Percentiles rank a stretch among this genome's conserved stretches.
phyloP scores from a whole-genome alignment of 352 stramenopile genomes.

The Thalassiosira livingstoniorum region DNA sequence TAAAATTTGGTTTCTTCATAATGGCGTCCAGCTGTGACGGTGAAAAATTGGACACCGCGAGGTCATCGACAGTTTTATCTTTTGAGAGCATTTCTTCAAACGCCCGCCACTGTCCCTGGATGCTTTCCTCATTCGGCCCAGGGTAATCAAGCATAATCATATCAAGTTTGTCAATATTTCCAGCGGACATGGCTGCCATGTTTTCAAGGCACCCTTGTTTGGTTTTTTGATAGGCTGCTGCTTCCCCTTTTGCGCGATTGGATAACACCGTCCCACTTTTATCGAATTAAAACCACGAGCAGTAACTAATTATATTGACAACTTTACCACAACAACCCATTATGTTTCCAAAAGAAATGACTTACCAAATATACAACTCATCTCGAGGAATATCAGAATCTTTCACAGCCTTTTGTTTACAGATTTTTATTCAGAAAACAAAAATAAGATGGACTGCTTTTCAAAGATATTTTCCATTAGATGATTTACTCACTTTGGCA shows the following conservation, averaged over 20 bases:
- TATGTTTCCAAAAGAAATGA: no score
- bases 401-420: slow-evolving; percentile 63
- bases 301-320: no score
- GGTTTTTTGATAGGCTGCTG: slow-evolving; percentile 67
- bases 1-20: slow-evolving; percentile 47
- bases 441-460: no score
- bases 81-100: slow-evolving; percentile 77
- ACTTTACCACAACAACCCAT: no score
- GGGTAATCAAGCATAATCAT: slow-evolving; percentile 86
- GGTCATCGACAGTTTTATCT: slow-evolving; percentile 62
- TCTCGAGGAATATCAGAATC: slow-evolving; percentile 67
- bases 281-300: no score
- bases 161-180: slow-evolving; percentile 79
- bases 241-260: slow-evolving; percentile 72
- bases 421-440: no score
- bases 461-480: no score
- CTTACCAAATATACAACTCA: slow-evolving; percentile 56
- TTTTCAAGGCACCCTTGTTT: slow-evolving; percentile 77
- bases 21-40: slow-evolving; percentile 75
- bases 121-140: slow-evolving; percentile 74
- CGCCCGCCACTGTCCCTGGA: slow-evolving; percentile 74
- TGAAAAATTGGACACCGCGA: slow-evolving; percentile 81
- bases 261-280: slow-evolving; percentile 79
- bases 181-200: slow-evolving; percentile 67
- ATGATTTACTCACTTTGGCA: slow-evolving; percentile 55